Base-by-base conservation (phyloP, 495 filamentous ascomycete genomes). In the Aspergillus heteromorphus region DNA sequence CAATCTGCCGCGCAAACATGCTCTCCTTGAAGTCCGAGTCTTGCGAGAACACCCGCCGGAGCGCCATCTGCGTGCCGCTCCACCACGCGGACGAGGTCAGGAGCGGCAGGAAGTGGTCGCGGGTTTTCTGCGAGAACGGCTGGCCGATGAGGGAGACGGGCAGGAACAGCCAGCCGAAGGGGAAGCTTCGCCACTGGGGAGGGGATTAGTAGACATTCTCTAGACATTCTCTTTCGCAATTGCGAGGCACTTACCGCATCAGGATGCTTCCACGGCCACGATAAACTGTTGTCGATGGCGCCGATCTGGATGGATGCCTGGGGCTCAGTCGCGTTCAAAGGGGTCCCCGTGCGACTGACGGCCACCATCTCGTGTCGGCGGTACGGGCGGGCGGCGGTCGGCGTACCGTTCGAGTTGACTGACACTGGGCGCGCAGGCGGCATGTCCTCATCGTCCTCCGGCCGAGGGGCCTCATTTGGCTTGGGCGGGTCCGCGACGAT, bases 231-330 rank as follows among this genome's bases (percentile, higher is more conserved):
- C n/a, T 14, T 14, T n/a, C 23, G 14, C 17, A 16, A 25, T 25
- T 5, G 13, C 8, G 9, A 4, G 13, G 7, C 25, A 72, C 82
- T 68, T 77, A 86, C 83, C 48, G 93, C 92, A 75, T 98, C 93
- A 1, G 93, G 93, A 61, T 98, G 93, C 68, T 98, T 98, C 93
- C 93, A 98, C 9, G 93, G 93, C 89, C 95, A 98, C 7, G 93
- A 97, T 49, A 98, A 65, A 60, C 91, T 96, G 67, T 98, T 98
- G 67, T 98, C 93, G 59, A 98, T 98, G 51, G 93, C 93, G 20
- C 93, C 93, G 55, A 98, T 80, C 11, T 83, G 79, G 30, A 96
- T 83, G 31, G 87, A 82, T 11, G 79, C 80, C 20, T 75, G 79
- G 40, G 71, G 67, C 17, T 77, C 73, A 4, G 60, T 58, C 11